Conservation (phyloP, 192 early-diverging fungal species). For the Coemansia sp. region DNA sequence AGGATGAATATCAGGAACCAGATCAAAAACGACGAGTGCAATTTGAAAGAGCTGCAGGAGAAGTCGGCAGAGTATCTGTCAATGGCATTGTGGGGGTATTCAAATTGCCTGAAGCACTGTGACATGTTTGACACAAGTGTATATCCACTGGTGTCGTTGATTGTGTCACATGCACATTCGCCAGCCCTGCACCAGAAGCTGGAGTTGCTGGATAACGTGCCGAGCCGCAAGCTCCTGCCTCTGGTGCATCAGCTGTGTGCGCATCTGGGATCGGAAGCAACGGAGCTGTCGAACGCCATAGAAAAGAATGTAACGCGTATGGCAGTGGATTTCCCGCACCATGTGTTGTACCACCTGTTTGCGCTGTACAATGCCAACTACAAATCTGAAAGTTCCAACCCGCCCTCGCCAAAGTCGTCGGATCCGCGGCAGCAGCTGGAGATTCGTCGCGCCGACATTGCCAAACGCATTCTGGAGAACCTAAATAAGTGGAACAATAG, state of each 20-base stretch:
- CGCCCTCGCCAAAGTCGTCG: slow-evolving; percentile 10
- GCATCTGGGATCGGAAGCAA: slow-evolving; percentile 35
- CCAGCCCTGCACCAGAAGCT: slow-evolving; percentile 25
- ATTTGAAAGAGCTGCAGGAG: slow-evolving; percentile 23
- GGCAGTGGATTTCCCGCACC: slow-evolving; percentile 46
- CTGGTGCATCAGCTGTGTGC: slow-evolving; percentile 50
- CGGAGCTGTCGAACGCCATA: slow-evolving; percentile 23
- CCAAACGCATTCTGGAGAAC: slow-evolving; percentile 25
- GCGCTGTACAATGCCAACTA: slow-evolving; percentile 49
- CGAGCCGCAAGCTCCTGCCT: slow-evolving; percentile 50
- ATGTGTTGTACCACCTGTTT: slow-evolving; percentile 43
- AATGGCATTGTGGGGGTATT: slow-evolving; percentile 42
- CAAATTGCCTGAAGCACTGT: slow-evolving; percentile 34
- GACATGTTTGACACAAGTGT: slow-evolving; percentile 39
- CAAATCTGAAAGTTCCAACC: slow-evolving; percentile 11
- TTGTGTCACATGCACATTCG: slow-evolving; percentile 38
- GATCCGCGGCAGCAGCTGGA: slow-evolving; percentile 41
- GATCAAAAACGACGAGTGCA: slow-evolving; percentile 32
- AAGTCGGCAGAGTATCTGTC: slow-evolving; percentile 40
- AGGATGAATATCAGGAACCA: slow-evolving; percentile 40
- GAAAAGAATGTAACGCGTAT: slow-evolving; percentile 31
- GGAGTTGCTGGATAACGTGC: slow-evolving; percentile 24
- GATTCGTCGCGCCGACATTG: slow-evolving; percentile 38
- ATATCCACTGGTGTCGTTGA: slow-evolving; percentile 40
- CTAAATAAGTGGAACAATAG: slow-evolving; percentile 15